Conservation (phyloP, 1,284 basidiomycete genomes). For the Lentinula novae-zelandiae region DNA sequence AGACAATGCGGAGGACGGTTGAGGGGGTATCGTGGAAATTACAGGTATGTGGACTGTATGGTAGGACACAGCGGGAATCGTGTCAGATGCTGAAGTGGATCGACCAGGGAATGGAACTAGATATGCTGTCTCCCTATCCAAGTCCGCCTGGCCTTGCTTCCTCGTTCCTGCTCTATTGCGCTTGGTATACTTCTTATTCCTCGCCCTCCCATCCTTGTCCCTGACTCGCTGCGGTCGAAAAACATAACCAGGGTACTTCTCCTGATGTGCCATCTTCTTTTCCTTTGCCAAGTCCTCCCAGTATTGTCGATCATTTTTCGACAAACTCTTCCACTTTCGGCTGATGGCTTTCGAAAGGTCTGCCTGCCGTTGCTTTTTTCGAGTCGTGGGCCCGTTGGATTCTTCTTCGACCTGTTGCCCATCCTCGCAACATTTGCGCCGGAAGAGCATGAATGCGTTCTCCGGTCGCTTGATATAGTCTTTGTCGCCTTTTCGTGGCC, state of each 20-base stretch:
- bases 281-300: slow-evolving; percentile 17
- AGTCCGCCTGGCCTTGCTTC: slow-evolving; percentile 27
- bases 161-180: slow-evolving; percentile 28
- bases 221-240: slow-evolving; percentile 58
- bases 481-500: slow-evolving; percentile 74
- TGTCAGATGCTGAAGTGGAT: slow-evolving; percentile 45
- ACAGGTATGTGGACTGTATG: slow-evolving; percentile 65
- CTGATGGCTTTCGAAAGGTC: slow-evolving; percentile 75
- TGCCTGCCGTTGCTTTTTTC: slow-evolving; percentile 45
- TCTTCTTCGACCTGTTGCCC: slow-evolving; percentile 49
- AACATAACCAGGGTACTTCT: slow-evolving; percentile 13
- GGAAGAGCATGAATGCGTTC: slow-evolving; percentile 79
- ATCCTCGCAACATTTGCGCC: slow-evolving; percentile 70
- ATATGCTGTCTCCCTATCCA: slow-evolving; percentile 43
- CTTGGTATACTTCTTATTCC: slow-evolving; percentile 37
- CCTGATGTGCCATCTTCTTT: slow-evolving; percentile 16
- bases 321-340: slow-evolving; percentile 14
- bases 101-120: slow-evolving; percentile 42
- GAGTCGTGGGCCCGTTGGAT: slow-evolving; percentile 38
- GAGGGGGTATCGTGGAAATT: slow-evolving; percentile 35
- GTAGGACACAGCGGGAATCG: slow-evolving; percentile 44
- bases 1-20: slow-evolving; percentile 61
- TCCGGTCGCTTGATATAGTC: slow-evolving; percentile 79
- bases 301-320: slow-evolving; percentile 13
- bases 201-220: slow-evolving; percentile 46